Base-by-base conservation (phyloP, 495 filamentous ascomycete genomes). In the Cairneyella variabilis region DNA sequence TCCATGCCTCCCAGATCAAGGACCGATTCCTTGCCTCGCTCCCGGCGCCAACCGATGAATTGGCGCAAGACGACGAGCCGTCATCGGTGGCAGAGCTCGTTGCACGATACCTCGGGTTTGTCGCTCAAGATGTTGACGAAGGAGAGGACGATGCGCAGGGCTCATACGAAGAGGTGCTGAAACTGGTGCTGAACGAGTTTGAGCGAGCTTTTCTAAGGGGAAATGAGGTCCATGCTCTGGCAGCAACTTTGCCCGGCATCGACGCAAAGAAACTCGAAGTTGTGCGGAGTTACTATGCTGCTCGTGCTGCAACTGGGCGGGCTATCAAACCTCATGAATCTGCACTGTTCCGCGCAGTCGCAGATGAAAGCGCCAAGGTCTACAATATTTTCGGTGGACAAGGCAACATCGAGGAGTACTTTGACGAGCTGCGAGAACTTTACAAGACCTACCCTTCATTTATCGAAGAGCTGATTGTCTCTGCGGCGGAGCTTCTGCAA, bases 341-440 rank as follows among this genome's bases (percentile, higher is more conserved):
- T 26, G 93, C 93, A 12, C 79, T 99, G 21, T 83, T 97, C 65
- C 83, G 95, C 17, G 91, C 91, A 18, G 91, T 89, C 3, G 83
- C 81, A 3, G 91, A 97, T 38, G 81, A 78, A 34, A 76, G 77
- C 28, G 92, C 90, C 6, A 82, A 74, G 50, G 76, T 97, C 37
- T 97, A 95, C 74, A 89, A 83, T 44, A 88, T 99, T 52, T 97
- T 97, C 57, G 95, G 95, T 40, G 95, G 95, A n/a, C 95, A 99
- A 66, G 95, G 95, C 48, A 99, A 97, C 68, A 97, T 97, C 54
- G 91, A 97, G 67, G 95, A 97, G 69, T 99, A 97, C 71, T 99
- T 97, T 65, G 91, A 97, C 50, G 95, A 99, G 71, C 79, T 99
- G 36, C 83, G 92, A 32, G 86, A 92, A 67, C 76, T 97, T 27